A percentile compares a stretch with the other conserved stretches of the same genome.
Evolutionary conservation across 352 stramenopile genomes (phyloP).

Genomic region (Globisporangium cederbergense): DNA sequence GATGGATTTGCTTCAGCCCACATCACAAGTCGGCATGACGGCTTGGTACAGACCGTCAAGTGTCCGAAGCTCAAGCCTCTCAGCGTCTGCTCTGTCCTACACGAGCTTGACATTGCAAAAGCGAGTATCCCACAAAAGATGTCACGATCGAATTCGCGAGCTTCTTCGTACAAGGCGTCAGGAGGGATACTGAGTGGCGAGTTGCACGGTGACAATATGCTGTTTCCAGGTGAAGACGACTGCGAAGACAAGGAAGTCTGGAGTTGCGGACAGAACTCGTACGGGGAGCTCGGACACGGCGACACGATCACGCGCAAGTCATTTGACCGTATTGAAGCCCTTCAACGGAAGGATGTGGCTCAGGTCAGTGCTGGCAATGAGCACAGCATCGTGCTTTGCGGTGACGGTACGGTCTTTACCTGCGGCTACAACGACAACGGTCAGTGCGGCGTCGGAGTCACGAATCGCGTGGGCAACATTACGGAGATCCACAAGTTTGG

Average conservation of each 20-base stretch:
- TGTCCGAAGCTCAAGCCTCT: slow-evolving; percentile 55
- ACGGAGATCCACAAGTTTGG: slow-evolving; percentile 69
- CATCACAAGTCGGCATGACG: slow-evolving; percentile 21
- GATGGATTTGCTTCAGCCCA: slow-evolving; percentile 5
- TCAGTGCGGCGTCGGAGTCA: slow-evolving; percentile 88
- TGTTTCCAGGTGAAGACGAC: slow-evolving; percentile 24
- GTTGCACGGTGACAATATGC: not conserved
- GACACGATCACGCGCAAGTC: slow-evolving; percentile 84
- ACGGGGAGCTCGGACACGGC: slow-evolving; percentile 91
- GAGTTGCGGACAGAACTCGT: slow-evolving; percentile 94
- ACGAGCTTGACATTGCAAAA: slow-evolving; percentile 39
- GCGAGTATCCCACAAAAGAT: slow-evolving; percentile 7
- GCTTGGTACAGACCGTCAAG: slow-evolving; percentile 20
- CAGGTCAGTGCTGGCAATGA: slow-evolving; percentile 91
- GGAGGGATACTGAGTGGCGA: not conserved
- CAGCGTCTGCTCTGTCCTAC: slow-evolving; percentile 32
- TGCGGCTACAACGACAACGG: slow-evolving; percentile 95
- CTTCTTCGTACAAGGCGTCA: not conserved
- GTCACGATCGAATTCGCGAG: not conserved
- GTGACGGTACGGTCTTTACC: slow-evolving; percentile 75
- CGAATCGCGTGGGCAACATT: slow-evolving; percentile 68
- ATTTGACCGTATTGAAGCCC: slow-evolving; percentile 68
- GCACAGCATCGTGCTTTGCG: slow-evolving; percentile 83
- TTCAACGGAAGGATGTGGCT: slow-evolving; percentile 77
- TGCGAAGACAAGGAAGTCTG: slow-evolving; percentile 86